phyloP scores from a whole-genome alignment of 352 stramenopile species.

The Globisporangium lucens region DNA sequence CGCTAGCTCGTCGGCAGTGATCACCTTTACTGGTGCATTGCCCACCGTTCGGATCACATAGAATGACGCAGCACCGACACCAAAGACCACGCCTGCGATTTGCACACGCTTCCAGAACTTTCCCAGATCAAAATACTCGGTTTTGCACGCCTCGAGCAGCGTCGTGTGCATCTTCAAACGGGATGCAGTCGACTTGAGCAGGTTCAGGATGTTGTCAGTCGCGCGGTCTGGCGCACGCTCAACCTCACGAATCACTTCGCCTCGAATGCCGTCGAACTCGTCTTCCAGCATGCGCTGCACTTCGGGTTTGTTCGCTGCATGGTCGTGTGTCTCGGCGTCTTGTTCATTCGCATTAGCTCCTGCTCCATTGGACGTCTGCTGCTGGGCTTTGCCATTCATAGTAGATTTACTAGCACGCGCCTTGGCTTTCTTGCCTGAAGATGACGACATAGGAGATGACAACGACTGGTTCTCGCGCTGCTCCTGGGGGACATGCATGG shows the following conservation, averaged over 20 bases:
- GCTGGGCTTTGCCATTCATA: slow-evolving; percentile 15
- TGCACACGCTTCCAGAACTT: slow-evolving; percentile 75
- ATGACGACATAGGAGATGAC: neutral
- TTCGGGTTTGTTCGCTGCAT: slow-evolving; percentile 19
- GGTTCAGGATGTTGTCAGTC: slow-evolving; percentile 80
- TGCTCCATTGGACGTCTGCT: slow-evolving; percentile 2
- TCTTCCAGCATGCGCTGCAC: slow-evolving; percentile 81
- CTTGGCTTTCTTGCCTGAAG: slow-evolving; percentile 16
- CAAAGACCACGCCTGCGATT: slow-evolving; percentile 53
- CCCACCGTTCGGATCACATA: slow-evolving; percentile 80
- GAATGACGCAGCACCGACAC: slow-evolving; percentile 60
- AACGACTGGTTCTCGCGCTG: slow-evolving; percentile 29
- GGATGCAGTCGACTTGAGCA: slow-evolving; percentile 75
- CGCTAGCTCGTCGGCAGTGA: slow-evolving; percentile 28
- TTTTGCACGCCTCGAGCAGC: slow-evolving; percentile 68
- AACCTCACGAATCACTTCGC: slow-evolving; percentile 82
- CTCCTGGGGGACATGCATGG: slow-evolving; percentile 83
- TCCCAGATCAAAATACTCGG: slow-evolving; percentile 71
- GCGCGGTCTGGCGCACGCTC: slow-evolving; percentile 75
- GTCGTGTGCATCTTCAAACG: slow-evolving; percentile 85
- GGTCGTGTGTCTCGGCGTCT: neutral
- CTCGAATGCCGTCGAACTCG: slow-evolving; percentile 83
- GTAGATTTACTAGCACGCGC: neutral
- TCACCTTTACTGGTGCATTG: slow-evolving; percentile 23
- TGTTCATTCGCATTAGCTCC: slow-evolving; percentile 12